Evolutionary conservation across 805 yeast species (phyloP), one percentile per base, ranked within the genome.

Genomic region (Starmerella etchellsii): DNA sequence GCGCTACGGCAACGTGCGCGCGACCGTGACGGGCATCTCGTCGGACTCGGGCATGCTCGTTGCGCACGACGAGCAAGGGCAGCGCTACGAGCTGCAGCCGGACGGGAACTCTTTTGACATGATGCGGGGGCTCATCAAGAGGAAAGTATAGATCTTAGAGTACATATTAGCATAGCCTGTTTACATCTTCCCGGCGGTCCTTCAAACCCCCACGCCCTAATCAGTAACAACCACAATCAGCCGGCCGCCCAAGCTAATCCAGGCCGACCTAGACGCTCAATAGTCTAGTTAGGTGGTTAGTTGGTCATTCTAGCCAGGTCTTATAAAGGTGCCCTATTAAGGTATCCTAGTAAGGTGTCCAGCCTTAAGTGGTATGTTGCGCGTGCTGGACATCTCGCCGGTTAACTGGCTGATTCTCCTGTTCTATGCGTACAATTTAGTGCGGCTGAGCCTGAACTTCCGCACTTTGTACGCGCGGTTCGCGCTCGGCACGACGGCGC

Each of bases 91-190:
- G 51, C 63, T 91, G 35, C 96, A 87, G 58, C 97, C 99, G 0
- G 98, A 91, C 60, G 98, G 99, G 1, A 91, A 91, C 57, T 83
- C 96, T 3, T 91, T 91, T 55, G 97, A 91, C 58, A 87, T 91
- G 69, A 81, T 91, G 64, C 79, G 71, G 51, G 97, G 97, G 0
- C 66, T 91, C 48, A 80, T 88, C 15, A 80, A 28, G n/a, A 15
- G 31, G 8, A 40, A 40, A 26, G 22, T 14, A 21, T 18, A 30
- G 20, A 7, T 18, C 11, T 27, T 27, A 8, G 8, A 27, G 30
- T 9, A 13, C 30, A 23, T 23, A n/a, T n/a, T n/a, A n/a, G n/a
- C n/a, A n/a, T n/a, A n/a, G n/a, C n/a, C n/a, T n/a, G n/a, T n/a
- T n/a, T n/a, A n/a, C n/a, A n/a, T n/a, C n/a, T n/a, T n/a, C n/a